Conservation (phyloP, 2,329 filamentous ascomycete species). For the Coniochaeta pulveracea region DNA sequence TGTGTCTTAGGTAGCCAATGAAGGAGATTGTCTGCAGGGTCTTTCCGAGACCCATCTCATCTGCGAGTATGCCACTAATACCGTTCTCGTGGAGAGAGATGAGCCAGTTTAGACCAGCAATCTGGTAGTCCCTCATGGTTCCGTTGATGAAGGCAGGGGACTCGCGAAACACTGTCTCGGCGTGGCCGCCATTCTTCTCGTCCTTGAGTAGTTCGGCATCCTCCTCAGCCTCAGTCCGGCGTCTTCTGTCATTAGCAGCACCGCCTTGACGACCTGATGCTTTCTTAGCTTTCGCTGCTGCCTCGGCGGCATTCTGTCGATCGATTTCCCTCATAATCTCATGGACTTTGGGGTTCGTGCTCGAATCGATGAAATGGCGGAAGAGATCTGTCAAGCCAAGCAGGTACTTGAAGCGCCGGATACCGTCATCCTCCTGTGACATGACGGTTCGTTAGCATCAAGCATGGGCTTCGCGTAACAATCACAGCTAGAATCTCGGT, state of each 20-base stretch:
- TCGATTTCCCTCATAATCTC: slow-evolving; percentile 93
- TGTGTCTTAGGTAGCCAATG: slow-evolving; percentile 84
- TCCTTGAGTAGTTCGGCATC: slow-evolving; percentile 82
- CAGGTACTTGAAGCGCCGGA: slow-evolving; percentile 87
- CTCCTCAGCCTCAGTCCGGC: slow-evolving; percentile 94
- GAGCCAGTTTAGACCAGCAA: slow-evolving; percentile 93
- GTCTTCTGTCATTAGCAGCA: slow-evolving; percentile 63
- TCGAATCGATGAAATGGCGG: slow-evolving; percentile 97
- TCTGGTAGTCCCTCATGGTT: slow-evolving; percentile 90
- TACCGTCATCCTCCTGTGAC: slow-evolving; percentile 81
- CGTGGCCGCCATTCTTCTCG: slow-evolving; percentile 76
- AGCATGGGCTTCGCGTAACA: not conserved
- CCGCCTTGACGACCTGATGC: slow-evolving; percentile 72
- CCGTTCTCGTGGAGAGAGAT: slow-evolving; percentile 97
- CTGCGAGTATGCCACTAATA: slow-evolving; percentile 93
- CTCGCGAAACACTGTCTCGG: slow-evolving; percentile 85
- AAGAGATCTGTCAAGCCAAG: slow-evolving; percentile 93
- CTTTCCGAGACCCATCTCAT: slow-evolving; percentile 98
- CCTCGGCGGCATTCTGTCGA: slow-evolving; percentile 69
- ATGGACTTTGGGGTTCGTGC: slow-evolving; percentile 88
- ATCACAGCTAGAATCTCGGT: no score
- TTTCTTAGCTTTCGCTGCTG: slow-evolving; percentile 56
- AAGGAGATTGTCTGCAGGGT: slow-evolving; percentile 97
- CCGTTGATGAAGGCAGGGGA: slow-evolving; percentile 85
- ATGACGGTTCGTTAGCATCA: no score